phyloP scores from a whole-genome alignment of 331 rosid genomes.

The Acacia pycnantha region DNA sequence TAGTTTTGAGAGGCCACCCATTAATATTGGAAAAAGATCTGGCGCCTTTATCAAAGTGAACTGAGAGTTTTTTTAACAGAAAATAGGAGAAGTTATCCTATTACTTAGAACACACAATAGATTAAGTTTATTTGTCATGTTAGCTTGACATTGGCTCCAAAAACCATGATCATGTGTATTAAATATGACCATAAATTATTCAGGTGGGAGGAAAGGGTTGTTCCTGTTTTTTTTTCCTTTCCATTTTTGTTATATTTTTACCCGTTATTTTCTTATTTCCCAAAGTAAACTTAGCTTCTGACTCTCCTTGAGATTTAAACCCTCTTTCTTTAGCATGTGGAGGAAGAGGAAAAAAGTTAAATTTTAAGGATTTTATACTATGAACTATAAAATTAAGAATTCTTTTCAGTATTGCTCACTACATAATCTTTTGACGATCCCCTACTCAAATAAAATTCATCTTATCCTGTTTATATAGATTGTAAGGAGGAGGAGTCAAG shows the following conservation, averaged over 20 bases:
- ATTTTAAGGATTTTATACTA: background rate
- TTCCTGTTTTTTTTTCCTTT: background rate
- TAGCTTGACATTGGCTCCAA: background rate
- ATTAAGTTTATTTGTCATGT: background rate
- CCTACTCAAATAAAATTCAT: conserved; percentile 5
- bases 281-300: background rate
- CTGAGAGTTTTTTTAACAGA: background rate
- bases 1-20: background rate
- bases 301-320: background rate
- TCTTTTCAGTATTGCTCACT: background rate
- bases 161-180: background rate
- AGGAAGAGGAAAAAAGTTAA: background rate
- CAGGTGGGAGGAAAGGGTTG: background rate
- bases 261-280: background rate
- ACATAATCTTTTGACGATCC: background rate
- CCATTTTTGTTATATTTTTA: background rate
- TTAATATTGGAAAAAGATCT: background rate
- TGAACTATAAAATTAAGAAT: background rate
- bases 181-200: background rate
- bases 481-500: background rate
- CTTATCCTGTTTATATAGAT: background rate
- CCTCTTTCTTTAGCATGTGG: background rate
- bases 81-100: background rate
- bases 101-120: background rate
- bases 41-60: background rate